These are phyloP conservation scores for Kuraishia hungarica DNA, from an alignment of 805 yeast species.

Conservation along the genomic window DNA sequence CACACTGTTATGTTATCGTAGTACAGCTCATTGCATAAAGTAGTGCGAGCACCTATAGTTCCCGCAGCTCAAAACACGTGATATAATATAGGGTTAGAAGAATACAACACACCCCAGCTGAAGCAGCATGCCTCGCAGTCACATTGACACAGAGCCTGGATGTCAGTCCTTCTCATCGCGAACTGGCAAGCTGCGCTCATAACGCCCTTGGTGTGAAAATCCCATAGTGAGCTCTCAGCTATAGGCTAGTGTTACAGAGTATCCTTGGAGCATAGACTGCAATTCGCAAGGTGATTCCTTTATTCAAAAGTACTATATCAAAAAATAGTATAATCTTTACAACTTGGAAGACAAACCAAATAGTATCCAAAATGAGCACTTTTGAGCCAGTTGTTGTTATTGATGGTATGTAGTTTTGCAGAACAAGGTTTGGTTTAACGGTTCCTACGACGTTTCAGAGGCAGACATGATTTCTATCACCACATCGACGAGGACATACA, in stretches of 20 bases:
- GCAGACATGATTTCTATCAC: neutral
- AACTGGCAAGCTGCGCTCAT: neutral
- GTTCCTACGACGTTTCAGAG: neutral
- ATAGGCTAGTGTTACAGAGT: neutral
- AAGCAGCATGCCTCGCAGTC: neutral
- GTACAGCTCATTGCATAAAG: neutral
- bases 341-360: neutral
- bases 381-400: constrained; percentile 96
- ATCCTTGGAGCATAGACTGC: neutral
- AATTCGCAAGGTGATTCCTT: neutral
- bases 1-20: neutral
- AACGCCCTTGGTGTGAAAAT: neutral
- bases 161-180: neutral
- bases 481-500: neutral
- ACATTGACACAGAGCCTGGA: neutral
- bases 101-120: neutral
- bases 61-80: neutral
- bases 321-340: neutral
- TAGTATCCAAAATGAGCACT: constrained; percentile 51
- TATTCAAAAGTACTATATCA: neutral
- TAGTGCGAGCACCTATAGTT: neutral
- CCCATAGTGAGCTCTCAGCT: neutral
- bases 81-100: neutral
- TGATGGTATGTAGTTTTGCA: constrained; percentile 60
- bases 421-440: no score